Evolutionary conservation across 1,139 yeast genomes (phyloP).

Genomic region (Meyerozyma carpophila): DNA sequence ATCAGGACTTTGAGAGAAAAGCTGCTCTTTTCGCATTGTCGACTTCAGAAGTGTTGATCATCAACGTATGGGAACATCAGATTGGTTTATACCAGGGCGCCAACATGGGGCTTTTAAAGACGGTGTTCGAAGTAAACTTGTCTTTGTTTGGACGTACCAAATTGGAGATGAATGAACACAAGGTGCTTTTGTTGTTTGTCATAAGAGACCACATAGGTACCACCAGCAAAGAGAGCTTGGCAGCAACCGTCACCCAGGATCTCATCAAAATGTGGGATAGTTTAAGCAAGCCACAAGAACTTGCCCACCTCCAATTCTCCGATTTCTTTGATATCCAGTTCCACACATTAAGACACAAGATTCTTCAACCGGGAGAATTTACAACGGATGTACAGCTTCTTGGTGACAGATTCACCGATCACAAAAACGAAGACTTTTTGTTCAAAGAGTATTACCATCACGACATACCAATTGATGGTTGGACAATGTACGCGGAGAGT

Average conservation of each 20-base stretch:
- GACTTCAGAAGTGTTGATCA: constrained; percentile 83
- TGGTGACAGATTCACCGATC: constrained; percentile 54
- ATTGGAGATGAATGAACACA: constrained; percentile 39
- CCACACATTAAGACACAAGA: constrained; percentile 79
- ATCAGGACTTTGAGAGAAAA: constrained; percentile 94
- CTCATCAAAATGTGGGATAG: constrained; percentile 73
- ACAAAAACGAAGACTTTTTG: constrained; percentile 31
- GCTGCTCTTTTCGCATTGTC: constrained; percentile 93
- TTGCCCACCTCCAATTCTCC: constrained; percentile 45
- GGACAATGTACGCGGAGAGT: constrained; percentile 87
- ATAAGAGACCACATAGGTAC: constrained; percentile 88
- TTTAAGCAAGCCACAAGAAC: constrained; percentile 66
- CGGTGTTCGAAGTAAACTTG: constrained; percentile 93
- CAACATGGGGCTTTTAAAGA: constrained; percentile 88
- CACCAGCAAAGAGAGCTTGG: constrained; percentile 73
- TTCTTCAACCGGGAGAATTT: constrained; percentile 74
- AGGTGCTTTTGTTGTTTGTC: constrained; percentile 77
- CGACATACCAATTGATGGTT: constrained; percentile 87
- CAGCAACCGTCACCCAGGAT: constrained; percentile 64
- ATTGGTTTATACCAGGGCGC: constrained; percentile 97
- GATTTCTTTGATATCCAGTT: constrained; percentile 87
- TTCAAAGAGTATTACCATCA: constrained; percentile 77
- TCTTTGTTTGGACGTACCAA: constrained; percentile 59
- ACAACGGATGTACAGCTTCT: constrained; percentile 54
- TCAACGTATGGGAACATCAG: constrained; percentile 96